Percentiles rank a stretch among this genome's conserved stretches.
Conservation (phyloP, 2,329 filamentous ascomycete genomes). For the Arthrobotrys megalospora region DNA sequence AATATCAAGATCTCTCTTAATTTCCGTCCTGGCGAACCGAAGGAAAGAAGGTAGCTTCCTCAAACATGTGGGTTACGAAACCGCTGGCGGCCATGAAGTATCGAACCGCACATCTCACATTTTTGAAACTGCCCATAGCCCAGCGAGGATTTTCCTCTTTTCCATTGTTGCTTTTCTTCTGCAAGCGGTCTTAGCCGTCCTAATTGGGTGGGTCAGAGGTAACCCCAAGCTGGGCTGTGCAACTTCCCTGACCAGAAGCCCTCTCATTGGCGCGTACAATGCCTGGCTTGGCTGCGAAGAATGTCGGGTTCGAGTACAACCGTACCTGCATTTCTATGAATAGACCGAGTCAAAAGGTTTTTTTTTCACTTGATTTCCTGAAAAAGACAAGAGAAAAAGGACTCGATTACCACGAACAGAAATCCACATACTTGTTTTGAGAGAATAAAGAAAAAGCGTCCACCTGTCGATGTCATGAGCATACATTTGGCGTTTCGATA, state of each 20-base stretch:
- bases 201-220: slow-evolving; percentile 55
- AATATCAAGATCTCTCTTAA: slow-evolving; percentile 45
- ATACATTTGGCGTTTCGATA: neutral
- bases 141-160: slow-evolving; percentile 33
- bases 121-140: slow-evolving; percentile 44
- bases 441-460: neutral
- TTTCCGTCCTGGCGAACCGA: slow-evolving; percentile 49
- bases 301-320: slow-evolving; percentile 35
- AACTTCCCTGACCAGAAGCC: slow-evolving; percentile 45
- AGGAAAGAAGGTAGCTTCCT: slow-evolving; percentile 23
- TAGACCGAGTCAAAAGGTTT: slow-evolving; percentile 2
- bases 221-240: slow-evolving; percentile 58
- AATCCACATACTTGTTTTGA: slow-evolving; percentile 23
- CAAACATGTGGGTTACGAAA: slow-evolving; percentile 48
- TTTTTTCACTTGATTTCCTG: neutral
- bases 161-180: slow-evolving; percentile 31
- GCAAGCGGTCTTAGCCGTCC: slow-evolving; percentile 48
- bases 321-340: slow-evolving; percentile 58
- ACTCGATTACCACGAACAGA: slow-evolving; percentile 19
- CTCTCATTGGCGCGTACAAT: slow-evolving; percentile 57
- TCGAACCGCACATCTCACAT: slow-evolving; percentile 55
- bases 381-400: neutral
- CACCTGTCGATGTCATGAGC: slow-evolving; percentile 18
- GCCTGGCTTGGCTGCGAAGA: slow-evolving; percentile 51
- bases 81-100: slow-evolving; percentile 38